Evolutionary conservation across 2,329 filamentous ascomycete species (phyloP), one percentile per base, ranked within the genome.

Genomic region (Ophiostoma ips): DNA sequence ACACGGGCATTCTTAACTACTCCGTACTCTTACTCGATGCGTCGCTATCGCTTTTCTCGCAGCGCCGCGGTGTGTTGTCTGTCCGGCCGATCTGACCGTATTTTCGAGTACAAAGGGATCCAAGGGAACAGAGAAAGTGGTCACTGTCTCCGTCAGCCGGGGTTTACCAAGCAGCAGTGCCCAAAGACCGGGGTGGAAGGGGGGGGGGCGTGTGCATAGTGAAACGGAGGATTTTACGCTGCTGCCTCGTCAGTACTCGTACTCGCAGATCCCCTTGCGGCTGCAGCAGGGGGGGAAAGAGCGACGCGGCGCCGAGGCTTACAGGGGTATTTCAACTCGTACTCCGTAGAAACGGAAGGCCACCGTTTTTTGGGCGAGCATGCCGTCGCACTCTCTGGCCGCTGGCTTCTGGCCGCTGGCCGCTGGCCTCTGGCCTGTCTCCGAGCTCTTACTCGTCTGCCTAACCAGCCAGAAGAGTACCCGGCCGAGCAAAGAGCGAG

Each of bases 21-120:
- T 43, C 40, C 16, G 24, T 28, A 28, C 8, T 15, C 24, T n/a
- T n/a, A n/a, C n/a, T n/a, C 21, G 40, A 30, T 43, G 40, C 40
- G 12, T 46, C 47, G 18, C 44, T 53, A 46, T 48, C 51, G 16
- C 38, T 40, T 45, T 52, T 35, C 16, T 50, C 48, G 38, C 41
- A 24, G 38, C 13, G 30, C 30, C 49, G 45, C 48, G 43, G 38
- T 47, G 41, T 52, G 49, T 43, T 41, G 36, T 28, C 31, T 33
- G 35, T 47, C 40, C 40, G 40, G 30, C 50, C 46, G 52, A 49
- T 19, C 52, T 48, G 45, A 51, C 45, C 49, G 50, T 55, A 53
- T 53, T 53, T 53, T 53, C 52, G 45, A 44, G 28, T 37, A 38
- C 41, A 37, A 51, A 50, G 36, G 28, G 41, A 16, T 24, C 12